These are phyloP conservation scores for Helotiales sp. DNA, from an alignment of 2,329 filamentous ascomycete genomes.

Conservation along the genomic window DNA sequence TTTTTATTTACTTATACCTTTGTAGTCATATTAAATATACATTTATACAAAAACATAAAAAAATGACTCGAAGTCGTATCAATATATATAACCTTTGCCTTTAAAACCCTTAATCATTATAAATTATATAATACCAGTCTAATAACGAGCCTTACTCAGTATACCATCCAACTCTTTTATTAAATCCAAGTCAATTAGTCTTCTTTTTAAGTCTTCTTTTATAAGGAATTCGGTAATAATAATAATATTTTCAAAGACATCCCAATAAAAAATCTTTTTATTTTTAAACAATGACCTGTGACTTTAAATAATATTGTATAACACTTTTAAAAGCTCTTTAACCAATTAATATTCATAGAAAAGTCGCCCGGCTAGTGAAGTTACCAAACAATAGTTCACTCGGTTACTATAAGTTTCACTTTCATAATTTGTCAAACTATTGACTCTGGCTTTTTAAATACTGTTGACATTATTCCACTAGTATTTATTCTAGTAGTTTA, in stretches of 20 bases:
- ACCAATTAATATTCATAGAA: constrained; percentile 40
- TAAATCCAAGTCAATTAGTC: constrained; percentile 31
- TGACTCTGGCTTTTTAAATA: constrained; percentile 26
- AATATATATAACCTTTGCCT: constrained; percentile 34
- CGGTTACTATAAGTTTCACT: constrained; percentile 40
- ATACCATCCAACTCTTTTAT: constrained; percentile 28
- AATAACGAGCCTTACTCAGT: constrained; percentile 26
- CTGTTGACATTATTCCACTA: constrained; percentile 31
- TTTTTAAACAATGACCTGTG: constrained; percentile 44
- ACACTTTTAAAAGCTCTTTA: constrained; percentile 44
- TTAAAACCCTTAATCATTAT: constrained; percentile 29
- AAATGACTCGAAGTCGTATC: constrained; percentile 44
- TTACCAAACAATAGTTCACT: constrained; percentile 42
- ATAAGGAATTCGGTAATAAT: constrained; percentile 40
- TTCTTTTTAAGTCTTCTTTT: constrained; percentile 25
- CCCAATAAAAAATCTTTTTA: too few relatives aligned
- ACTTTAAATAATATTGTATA: constrained; percentile 36
- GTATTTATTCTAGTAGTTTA: too few relatives aligned
- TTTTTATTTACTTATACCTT: background rate
- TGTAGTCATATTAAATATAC: constrained; percentile 31
- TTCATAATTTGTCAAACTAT: constrained; percentile 24
- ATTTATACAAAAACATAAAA: constrained; percentile 44
- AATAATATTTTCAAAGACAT: constrained; percentile 48
- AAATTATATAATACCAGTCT: constrained; percentile 28
- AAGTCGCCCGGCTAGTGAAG: constrained; percentile 40